Evolutionary conservation across 1,284 basidiomycete species (phyloP).

Genomic region (Uromyces viciae-fabae): DNA sequence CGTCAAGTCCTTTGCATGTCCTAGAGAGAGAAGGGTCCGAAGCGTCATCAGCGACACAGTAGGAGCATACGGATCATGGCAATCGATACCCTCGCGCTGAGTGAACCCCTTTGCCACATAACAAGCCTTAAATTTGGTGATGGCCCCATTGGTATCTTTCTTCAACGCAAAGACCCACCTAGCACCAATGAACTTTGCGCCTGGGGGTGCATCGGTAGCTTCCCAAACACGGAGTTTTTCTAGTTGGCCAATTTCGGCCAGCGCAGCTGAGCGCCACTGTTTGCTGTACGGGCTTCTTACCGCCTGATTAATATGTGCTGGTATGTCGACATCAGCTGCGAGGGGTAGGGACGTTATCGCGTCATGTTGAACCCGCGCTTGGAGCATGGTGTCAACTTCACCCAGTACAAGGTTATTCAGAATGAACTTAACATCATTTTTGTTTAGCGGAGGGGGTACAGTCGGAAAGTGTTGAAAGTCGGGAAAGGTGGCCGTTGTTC

Average conservation of each 20-base stretch:
- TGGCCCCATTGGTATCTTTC: conserved; percentile 18
- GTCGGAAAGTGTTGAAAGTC: not conserved
- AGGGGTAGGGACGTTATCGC: not conserved
- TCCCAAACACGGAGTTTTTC: conserved; percentile 1
- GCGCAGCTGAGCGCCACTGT: not conserved
- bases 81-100: conserved; percentile 39
- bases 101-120: conserved; percentile 45
- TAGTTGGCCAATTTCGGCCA: not conserved
- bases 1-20: not conserved
- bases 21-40: conserved; percentile 43
- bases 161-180: conserved; percentile 45
- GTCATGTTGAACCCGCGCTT: not conserved
- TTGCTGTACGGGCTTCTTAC: not conserved
- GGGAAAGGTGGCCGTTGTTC: not conserved
- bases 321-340: not conserved
- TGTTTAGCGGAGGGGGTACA: not conserved
- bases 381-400: not conserved
- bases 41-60: conserved; percentile 6
- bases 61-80: conserved; percentile 44
- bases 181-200: not conserved
- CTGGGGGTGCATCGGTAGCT: not conserved
- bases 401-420: not conserved
- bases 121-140: conserved; percentile 23
- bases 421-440: not conserved
- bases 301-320: not conserved